Evolutionary conservation across 2,329 filamentous ascomycete species (phyloP), one percentile per base, ranked within the genome.

Genomic region (Microcyclosporella mali): DNA sequence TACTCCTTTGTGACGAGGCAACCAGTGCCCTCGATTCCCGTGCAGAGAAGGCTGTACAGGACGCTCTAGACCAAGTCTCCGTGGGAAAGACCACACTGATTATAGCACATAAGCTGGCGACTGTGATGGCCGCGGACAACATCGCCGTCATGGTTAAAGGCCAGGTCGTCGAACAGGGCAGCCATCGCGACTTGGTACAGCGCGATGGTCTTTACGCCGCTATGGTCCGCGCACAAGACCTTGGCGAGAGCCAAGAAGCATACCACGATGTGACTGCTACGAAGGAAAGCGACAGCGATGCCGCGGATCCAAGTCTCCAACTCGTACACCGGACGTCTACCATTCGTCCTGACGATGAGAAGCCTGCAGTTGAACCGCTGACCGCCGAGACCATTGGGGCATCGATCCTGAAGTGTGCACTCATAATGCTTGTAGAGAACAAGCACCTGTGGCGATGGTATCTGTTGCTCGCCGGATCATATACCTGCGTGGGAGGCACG

Each of bases 201-300:
- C 47, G 43, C 19, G 52, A 62, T 14, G 68, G 67, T 3, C 43
- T 56, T 0, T 71, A 71, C 45, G 60, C 64, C 2, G 53, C 56
- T 2, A 55, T 72, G 14, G 71, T 75, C 2, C 59, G 57, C 15
- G 66, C 68, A 12, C 72, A 75, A 54, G 66, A 72, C 48, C 64
- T 74, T 6, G 67, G 62, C 17, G 35, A 53, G 38, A 32, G 15
- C 6, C 6, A 32, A 32, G 30, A 32, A 12, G 12, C 6, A 32
- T 12, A 16, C 15, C 12, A 14, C n/a, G n/a, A 9, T 9, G n/a
- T 17, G 17, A 31, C 31, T 50, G 60, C 40, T 50, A 25, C 21
- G 9, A 25, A 25, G 21, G 35, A 40, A 14, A 21, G 37, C 14
- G 11, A 29, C 16, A 40, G 14, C 17, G 33, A 37, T 12, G 19